Evolutionary conservation across 495 filamentous ascomycete species (phyloP).

Genomic region (Platismatia glauca): DNA sequence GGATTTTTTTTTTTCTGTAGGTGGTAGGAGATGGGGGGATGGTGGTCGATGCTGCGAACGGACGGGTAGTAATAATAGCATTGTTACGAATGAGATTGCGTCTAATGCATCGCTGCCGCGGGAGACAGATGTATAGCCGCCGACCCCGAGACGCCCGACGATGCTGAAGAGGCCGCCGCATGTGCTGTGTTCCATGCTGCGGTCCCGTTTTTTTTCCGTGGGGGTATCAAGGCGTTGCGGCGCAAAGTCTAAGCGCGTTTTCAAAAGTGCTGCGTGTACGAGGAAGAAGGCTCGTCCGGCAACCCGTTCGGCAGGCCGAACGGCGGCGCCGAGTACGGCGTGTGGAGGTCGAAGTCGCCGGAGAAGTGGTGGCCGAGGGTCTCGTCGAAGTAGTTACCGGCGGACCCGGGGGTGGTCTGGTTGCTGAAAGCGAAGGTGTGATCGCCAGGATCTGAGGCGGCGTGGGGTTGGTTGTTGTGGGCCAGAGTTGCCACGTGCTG

Average conservation of each 20-base stretch:
- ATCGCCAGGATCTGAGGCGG: constrained; percentile 10
- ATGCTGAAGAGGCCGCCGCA: neutral
- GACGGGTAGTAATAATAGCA: neutral
- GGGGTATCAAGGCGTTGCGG: neutral
- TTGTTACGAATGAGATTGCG: neutral
- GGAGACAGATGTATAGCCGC: neutral
- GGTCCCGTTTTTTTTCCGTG: too few relatives aligned
- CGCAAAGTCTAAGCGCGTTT: neutral
- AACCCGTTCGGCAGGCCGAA: constrained; percentile 19
- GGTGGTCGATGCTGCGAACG: neutral
- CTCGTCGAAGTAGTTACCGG: constrained; percentile 16
- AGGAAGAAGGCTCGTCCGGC: constrained; percentile 13
- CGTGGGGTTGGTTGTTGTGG: constrained; percentile 8
- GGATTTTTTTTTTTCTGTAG: too few relatives aligned
- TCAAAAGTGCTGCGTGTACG: constrained; percentile 10
- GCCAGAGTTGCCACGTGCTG: constrained; percentile 1
- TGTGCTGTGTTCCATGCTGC: constrained; percentile 1
- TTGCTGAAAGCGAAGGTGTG: constrained; percentile 17
- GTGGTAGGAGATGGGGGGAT: neutral
- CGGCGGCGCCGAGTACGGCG: constrained; percentile 18
- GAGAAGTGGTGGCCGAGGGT: constrained; percentile 12
- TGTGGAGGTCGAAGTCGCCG: constrained; percentile 9
- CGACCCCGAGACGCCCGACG: neutral
- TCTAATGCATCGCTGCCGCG: neutral
- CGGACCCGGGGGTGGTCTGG: constrained; percentile 6